Percentiles rank a stretch among this genome's conserved stretches.
Evolutionary conservation across 306 rosid genomes (phyloP).

Genomic region (Fagus crenata): DNA sequence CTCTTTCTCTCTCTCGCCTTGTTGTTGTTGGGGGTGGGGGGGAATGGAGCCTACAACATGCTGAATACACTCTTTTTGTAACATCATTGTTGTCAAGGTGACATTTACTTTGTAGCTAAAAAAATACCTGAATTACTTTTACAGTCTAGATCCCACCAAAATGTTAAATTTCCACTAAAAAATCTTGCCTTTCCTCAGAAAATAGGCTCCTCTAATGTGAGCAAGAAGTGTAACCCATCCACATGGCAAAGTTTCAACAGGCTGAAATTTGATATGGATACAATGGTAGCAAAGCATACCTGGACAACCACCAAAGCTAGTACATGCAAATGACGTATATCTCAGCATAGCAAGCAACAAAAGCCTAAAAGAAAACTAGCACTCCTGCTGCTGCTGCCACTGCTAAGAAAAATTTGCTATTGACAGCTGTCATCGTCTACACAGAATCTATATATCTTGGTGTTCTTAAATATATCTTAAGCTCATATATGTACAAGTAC

Average conservation of each 20-base stretch:
- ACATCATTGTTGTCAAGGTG: not conserved
- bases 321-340: too few species aligned
- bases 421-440: not conserved
- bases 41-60: conserved; percentile 4
- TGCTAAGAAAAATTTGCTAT: not conserved
- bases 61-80: not conserved
- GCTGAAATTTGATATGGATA: not conserved
- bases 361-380: conserved; percentile 1
- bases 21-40: not conserved
- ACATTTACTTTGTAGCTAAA: too few species aligned
- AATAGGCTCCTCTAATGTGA: not conserved
- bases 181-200: not conserved
- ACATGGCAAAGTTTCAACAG: not conserved
- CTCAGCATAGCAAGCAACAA: not conserved
- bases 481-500: not conserved
- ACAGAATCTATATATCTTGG: not conserved
- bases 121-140: not conserved
- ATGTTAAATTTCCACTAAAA: not conserved
- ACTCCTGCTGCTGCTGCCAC: not conserved
- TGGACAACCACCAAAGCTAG: too few species aligned
- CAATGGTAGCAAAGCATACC: not conserved
- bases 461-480: not conserved
- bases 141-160: not conserved
- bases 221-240: not conserved
- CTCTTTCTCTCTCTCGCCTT: not conserved